Evolutionary conservation across 1,284 basidiomycete species (phyloP), one percentile per base, ranked within the genome.

Genomic region (Cutaneotrichosporon arboriforme): DNA sequence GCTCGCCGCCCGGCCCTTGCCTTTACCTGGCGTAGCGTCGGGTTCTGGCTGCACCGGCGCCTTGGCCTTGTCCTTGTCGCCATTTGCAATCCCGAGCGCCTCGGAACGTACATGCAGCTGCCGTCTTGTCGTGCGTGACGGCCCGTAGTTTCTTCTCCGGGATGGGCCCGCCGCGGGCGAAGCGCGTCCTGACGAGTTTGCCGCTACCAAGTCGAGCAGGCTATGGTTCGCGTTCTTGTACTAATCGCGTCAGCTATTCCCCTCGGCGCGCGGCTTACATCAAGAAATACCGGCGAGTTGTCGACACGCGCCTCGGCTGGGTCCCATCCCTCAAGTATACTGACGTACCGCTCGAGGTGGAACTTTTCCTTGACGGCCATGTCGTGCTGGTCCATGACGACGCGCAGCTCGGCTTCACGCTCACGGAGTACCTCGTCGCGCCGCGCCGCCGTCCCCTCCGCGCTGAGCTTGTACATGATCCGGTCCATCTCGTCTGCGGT

Each of bases 331-430:
- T 68, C 79, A 38, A 89, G 74, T 74, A 92, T 78, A 21, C 81
- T 83, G 4, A 83, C 80, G 65, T 86, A 92, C 53, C 84, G 79
- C 61, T 91, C 85, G 72, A 92, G 78, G 65, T 93, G 90, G 72
- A 91, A 93, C 52, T 83, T 79, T 70, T 94, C 88, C 56, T 89
- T 81, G 48, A 92, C 87, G 70, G 87, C 72, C 62, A 81, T 79
- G 72, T 91, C 89, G 76, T 91, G 88, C 55, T 68, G 77, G 54
- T 86, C 83, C 57, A 84, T 70, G 21, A 88, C 78, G 14, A 68
- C 66, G 58, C 83, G 81, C 54, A 90, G 70, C 60, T 84, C 77
- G 13, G 64, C 66, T 68, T 86, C 84, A 67, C 81, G 83, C 60
- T 81, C 76, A 46, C 72, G 74, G 9, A 90, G 63, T 64, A 84